These are phyloP conservation scores for Scutellaria minor DNA, from an alignment of 257 asterid species.

Conservation along the genomic window DNA sequence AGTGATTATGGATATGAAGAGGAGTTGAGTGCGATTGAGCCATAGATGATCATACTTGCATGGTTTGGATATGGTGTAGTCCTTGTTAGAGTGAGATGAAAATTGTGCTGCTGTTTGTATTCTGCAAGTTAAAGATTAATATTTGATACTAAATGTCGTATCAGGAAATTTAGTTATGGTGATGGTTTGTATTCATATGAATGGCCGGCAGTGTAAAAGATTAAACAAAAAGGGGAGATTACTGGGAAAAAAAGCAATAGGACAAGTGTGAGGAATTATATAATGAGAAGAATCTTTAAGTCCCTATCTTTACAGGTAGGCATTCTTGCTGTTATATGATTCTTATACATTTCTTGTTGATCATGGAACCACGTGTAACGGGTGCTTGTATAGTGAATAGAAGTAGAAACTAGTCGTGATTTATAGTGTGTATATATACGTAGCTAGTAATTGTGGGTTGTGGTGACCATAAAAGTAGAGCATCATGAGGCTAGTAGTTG, in stretches of 20 bases:
- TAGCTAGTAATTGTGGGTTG: too few relatives aligned
- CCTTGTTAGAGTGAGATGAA: background rate
- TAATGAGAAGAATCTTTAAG: background rate
- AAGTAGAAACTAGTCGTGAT: too few relatives aligned
- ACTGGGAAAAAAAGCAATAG: background rate
- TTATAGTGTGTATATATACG: too few relatives aligned
- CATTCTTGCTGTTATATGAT: background rate
- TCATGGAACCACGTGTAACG: background rate
- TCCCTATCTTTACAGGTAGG: background rate
- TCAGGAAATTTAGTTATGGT: background rate
- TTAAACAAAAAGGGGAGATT: background rate
- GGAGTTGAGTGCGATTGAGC: background rate
- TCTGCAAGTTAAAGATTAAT: background rate
- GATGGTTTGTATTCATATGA: background rate
- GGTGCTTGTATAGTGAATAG: too few relatives aligned
- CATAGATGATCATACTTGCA: background rate
- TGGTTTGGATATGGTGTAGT: constrained; percentile 1
- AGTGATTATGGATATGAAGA: background rate
- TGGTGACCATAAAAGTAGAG: too few relatives aligned
- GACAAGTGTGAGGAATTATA: background rate
- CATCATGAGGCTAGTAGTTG: too few relatives aligned
- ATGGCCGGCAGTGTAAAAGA: background rate
- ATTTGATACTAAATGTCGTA: background rate
- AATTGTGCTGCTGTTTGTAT: background rate
- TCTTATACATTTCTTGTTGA: background rate